Evolutionary conservation across 164 flowering plant species (phyloP), one percentile per base, ranked within the genome.

Genomic region (Liriodendron chinense): DNA sequence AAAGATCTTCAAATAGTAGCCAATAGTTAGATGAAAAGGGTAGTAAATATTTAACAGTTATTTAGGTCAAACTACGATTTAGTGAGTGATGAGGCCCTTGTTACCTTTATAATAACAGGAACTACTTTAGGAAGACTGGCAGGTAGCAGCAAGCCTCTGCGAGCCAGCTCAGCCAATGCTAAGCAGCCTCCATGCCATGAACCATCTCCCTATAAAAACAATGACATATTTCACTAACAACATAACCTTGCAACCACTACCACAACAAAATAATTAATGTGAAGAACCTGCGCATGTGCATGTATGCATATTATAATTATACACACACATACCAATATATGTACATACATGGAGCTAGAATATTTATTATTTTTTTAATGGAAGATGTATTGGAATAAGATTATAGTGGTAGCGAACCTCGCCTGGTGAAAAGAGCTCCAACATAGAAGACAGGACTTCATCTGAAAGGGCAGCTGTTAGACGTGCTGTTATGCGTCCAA

Each of bases 161-260:
- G 94, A 75, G 96, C 96, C 74, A 96, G 87, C 83, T 96, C 98
- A 70, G 97, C 99, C 82, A 96, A 82, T 22, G 99, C 99, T 70
- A 96, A 86, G 87, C 98, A 96, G 73, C 95, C 99, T 70, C 98
- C 99, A 84, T 96, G 99, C 98, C 99, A 96, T 72, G 99, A 96
- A 78, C 99, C 96, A 90, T 96, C 99, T 71, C 99, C 99, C 99
- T 92, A 73, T 23, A 79, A 82, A 82, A 73, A 69, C 72, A 4
- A n/a, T 24, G 21, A 70, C 6, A 24, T 53, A 23, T 70, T 70
- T 23, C 61, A 50, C 23, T 43, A n/a, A 43, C 43, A 34, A 34
- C 5, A 34, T 34, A 34, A 1, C 43, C 43, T 34, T 34, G 43
- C 6, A 34, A 34, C 43, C 62, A 13, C 62, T 57, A 13, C 62